Conservation (phyloP, 768 basidiomycete genomes). For the Mycena vitilis region DNA sequence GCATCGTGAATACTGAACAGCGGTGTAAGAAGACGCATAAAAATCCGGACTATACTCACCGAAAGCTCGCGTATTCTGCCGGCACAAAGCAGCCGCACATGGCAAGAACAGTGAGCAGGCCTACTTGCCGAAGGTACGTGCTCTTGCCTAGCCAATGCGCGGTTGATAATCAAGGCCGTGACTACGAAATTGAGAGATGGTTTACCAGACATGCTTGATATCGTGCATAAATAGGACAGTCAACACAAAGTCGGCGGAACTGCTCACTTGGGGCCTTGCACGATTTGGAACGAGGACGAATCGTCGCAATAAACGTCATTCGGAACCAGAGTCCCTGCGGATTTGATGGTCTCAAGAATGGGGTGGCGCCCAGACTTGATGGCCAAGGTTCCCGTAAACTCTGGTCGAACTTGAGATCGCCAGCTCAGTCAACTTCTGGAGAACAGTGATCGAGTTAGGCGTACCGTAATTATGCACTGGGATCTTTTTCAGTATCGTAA, state of each 20-base stretch:
- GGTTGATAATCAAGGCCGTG: slow-evolving; percentile 9
- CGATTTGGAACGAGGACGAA: slow-evolving; percentile 87
- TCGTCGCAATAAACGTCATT: slow-evolving; percentile 94
- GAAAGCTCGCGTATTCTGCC: slow-evolving; percentile 92
- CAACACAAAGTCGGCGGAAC: neutral
- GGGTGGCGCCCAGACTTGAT: slow-evolving; percentile 93
- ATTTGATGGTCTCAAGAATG: slow-evolving; percentile 79
- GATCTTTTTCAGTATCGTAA: no score
- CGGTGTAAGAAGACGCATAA: slow-evolving; percentile 4
- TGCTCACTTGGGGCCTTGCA: slow-evolving; percentile 90
- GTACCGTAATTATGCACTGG: slow-evolving; percentile 63
- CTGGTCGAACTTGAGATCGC: slow-evolving; percentile 76
- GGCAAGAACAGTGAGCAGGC: slow-evolving; percentile 85
- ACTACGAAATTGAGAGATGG: slow-evolving; percentile 8
- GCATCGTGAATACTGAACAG: slow-evolving; percentile 78
- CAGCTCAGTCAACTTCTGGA: neutral
- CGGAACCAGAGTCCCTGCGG: slow-evolving; percentile 77
- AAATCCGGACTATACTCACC: slow-evolving; percentile 52
- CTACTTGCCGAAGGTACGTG: slow-evolving; percentile 91
- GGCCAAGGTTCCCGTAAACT: slow-evolving; percentile 90
- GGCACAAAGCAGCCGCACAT: slow-evolving; percentile 94
- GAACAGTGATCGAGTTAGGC: neutral
- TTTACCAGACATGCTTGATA: slow-evolving; percentile 70
- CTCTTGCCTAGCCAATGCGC: slow-evolving; percentile 74
- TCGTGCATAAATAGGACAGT: neutral